phyloP scores from a whole-genome alignment of 148 eudicot genomes.

The Hydrangea macrophylla region DNA sequence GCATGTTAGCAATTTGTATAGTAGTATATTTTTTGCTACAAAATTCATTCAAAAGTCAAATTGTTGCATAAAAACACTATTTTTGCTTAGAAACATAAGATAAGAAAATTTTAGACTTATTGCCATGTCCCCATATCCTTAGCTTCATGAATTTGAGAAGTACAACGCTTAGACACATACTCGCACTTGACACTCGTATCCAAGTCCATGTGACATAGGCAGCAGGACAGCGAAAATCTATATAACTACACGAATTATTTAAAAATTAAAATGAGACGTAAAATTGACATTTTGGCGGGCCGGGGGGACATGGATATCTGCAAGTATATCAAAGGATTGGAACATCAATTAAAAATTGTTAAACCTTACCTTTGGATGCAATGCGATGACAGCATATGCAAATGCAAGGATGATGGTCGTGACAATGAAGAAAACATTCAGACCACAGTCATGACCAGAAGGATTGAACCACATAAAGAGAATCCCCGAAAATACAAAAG shows the following conservation, averaged over 20 bases:
- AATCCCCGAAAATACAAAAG: slow-evolving; percentile 68
- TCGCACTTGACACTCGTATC: no score
- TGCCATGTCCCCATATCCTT: no score
- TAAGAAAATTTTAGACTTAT: no score
- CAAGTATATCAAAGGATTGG: not conserved
- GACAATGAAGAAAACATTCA: slow-evolving; percentile 86
- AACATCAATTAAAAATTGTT: not conserved
- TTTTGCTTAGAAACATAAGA: no score
- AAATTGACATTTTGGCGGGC: no score
- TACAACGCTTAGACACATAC: no score
- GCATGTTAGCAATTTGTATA: no score
- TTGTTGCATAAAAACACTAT: no score
- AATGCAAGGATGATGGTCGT: slow-evolving; percentile 89
- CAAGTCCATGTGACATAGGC: no score
- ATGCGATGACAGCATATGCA: slow-evolving; percentile 70
- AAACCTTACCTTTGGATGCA: slow-evolving; percentile 79
- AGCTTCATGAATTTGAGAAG: no score
- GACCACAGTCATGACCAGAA: slow-evolving; percentile 91
- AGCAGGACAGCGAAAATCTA: not conserved
- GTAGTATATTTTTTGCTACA: no score
- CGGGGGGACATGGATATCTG: not conserved
- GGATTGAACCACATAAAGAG: slow-evolving; percentile 97
- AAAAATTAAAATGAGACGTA: not conserved
- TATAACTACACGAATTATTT: not conserved
- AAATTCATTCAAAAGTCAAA: no score